phyloP scores from a whole-genome alignment of 148 eudicot species.

The Rhododendron vialii region DNA sequence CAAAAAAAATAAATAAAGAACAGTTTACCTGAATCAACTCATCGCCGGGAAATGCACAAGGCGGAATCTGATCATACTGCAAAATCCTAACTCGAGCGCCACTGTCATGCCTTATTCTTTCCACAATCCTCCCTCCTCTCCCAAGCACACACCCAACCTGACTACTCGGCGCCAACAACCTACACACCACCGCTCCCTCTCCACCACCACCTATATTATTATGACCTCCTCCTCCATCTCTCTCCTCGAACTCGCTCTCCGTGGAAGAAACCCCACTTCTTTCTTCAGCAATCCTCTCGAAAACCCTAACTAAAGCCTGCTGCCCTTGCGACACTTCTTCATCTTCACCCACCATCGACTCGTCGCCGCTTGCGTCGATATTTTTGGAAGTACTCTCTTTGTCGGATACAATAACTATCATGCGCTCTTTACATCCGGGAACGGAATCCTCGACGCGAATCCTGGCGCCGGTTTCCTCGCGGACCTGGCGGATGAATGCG shows the following conservation, averaged over 20 bases:
- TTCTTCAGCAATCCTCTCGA: slow-evolving; percentile 43
- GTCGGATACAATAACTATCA: slow-evolving; percentile 26
- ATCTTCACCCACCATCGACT: not conserved
- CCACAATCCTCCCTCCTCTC: slow-evolving; percentile 41
- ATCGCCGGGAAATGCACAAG: slow-evolving; percentile 42
- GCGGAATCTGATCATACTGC: slow-evolving; percentile 30
- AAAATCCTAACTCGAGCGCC: slow-evolving; percentile 47
- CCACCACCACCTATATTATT: slow-evolving; percentile 1
- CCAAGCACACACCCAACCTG: slow-evolving; percentile 41
- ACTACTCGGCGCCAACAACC: slow-evolving; percentile 36
- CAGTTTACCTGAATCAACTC: slow-evolving; percentile 42
- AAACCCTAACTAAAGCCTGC: slow-evolving; percentile 38
- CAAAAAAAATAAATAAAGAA: too few relatives aligned
- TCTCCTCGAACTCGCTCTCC: not conserved
- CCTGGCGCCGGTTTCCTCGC: slow-evolving; percentile 48
- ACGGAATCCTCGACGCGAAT: slow-evolving; percentile 43
- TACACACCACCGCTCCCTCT: slow-evolving; percentile 27
- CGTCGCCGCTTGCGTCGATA: not conserved
- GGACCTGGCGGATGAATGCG: slow-evolving; percentile 37
- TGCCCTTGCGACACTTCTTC: slow-evolving; percentile 29
- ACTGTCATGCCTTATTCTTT: slow-evolving; percentile 39
- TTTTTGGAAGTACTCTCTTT: not conserved
- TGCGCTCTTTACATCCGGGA: slow-evolving; percentile 42
- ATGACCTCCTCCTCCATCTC: not conserved
- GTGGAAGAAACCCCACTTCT: slow-evolving; percentile 15